phyloP scores from a whole-genome alignment of 2,329 filamentous ascomycete species.

The Pyricularia grisea region DNA sequence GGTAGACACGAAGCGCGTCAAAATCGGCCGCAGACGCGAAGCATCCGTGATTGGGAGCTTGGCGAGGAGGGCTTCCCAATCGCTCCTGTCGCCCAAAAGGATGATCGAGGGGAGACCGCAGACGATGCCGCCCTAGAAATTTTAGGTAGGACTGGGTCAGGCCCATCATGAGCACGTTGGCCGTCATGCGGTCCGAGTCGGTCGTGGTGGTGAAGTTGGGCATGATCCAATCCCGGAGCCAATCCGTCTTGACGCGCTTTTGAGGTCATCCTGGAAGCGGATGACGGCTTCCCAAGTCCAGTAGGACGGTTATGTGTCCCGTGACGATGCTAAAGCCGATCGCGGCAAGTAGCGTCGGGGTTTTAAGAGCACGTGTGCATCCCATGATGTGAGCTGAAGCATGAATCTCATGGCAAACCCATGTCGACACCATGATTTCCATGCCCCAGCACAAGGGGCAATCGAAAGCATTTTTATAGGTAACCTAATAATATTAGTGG shows the following conservation, averaged over 20 bases:
- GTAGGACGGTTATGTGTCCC: slow-evolving; percentile 10
- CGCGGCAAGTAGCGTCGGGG: background rate
- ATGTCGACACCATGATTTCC: background rate
- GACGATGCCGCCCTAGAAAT: slow-evolving; percentile 23
- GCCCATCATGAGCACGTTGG: slow-evolving; percentile 34
- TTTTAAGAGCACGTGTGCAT: background rate
- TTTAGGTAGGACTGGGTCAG: slow-evolving; percentile 29
- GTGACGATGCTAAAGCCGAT: background rate
- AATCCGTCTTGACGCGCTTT: slow-evolving; percentile 27
- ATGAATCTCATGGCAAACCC: background rate
- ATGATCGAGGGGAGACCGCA: slow-evolving; percentile 35
- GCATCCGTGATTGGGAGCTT: slow-evolving; percentile 30
- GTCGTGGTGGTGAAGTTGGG: slow-evolving; percentile 33
- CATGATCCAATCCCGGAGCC: slow-evolving; percentile 30
- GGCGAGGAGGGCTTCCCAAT: slow-evolving; percentile 29
- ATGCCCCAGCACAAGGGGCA: background rate
- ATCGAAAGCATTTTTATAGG: background rate
- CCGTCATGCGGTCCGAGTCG: slow-evolving; percentile 25
- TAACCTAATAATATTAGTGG: background rate
- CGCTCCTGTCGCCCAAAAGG: slow-evolving; percentile 24
- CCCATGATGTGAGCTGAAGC: background rate
- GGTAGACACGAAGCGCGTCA: slow-evolving; percentile 31
- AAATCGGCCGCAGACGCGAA: slow-evolving; percentile 30
- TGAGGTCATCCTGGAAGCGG: slow-evolving; percentile 28
- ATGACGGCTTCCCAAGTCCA: slow-evolving; percentile 12